phyloP scores from a whole-genome alignment of 1,139 yeast genomes.

The Zygotorulaspora mrakii region DNA sequence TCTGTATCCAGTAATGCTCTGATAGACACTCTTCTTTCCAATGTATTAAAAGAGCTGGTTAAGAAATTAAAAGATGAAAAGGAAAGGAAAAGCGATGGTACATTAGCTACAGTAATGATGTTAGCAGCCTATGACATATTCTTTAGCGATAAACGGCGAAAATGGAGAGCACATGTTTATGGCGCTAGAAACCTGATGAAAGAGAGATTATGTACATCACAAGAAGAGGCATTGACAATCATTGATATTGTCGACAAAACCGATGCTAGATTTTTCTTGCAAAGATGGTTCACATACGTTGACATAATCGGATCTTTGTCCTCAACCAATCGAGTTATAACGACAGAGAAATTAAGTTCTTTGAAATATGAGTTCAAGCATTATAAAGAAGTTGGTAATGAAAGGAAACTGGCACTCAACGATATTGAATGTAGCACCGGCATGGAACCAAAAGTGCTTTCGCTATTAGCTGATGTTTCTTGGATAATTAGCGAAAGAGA shows the following conservation, averaged over 20 bases:
- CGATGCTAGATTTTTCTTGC: slow-evolving; percentile 55
- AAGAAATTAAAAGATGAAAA: slow-evolving; percentile 48
- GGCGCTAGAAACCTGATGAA: slow-evolving; percentile 68
- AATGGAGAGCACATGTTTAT: slow-evolving; percentile 61
- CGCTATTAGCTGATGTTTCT: slow-evolving; percentile 41
- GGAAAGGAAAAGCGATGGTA: slow-evolving; percentile 58
- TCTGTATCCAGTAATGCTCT: slow-evolving; percentile 1
- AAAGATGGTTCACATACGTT: slow-evolving; percentile 69
- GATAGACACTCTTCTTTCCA: slow-evolving; percentile 7
- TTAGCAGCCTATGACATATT: slow-evolving; percentile 64
- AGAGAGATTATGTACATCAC: slow-evolving; percentile 16
- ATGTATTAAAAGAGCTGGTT: slow-evolving; percentile 45
- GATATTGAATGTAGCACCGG: slow-evolving; percentile 60
- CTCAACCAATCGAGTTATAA: slow-evolving; percentile 9
- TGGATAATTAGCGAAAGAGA: slow-evolving; percentile 8
- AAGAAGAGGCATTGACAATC: neutral
- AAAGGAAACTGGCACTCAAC: slow-evolving; percentile 19
- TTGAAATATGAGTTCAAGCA: slow-evolving; percentile 6
- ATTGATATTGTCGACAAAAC: slow-evolving; percentile 27
- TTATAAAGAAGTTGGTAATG: neutral
- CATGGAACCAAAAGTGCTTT: slow-evolving; percentile 52
- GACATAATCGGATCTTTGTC: slow-evolving; percentile 53
- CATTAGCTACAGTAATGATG: slow-evolving; percentile 60
- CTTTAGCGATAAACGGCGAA: slow-evolving; percentile 41
- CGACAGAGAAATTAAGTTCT: slow-evolving; percentile 7